Base-by-base conservation (phyloP, 2,329 filamentous ascomycete species). In the Lasiodiplodia gonubiensis region DNA sequence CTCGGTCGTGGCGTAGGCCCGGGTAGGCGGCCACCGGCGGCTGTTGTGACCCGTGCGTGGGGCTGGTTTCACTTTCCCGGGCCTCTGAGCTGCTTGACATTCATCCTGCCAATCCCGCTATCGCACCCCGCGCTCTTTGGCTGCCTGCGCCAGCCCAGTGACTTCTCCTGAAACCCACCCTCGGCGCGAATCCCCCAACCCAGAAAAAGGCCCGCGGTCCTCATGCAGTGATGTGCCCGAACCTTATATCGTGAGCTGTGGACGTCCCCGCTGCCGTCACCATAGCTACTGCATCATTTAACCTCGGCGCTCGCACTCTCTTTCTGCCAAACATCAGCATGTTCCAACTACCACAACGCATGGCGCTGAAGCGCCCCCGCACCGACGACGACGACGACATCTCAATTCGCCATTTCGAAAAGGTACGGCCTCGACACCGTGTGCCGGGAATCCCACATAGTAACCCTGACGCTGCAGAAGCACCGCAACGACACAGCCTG, bases 331-430 rank as follows among this genome's bases (percentile, higher is more conserved):
- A 39, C 54, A 46, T 23, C 54, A 51, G 21, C 54, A 60, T 67
- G 65, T 67, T 60, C 65, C 65, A 66, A 21, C 52, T 57, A 23
- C 52, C 64, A 18, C 64, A 57, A 27, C 52, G 54, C 21, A 67
- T 52, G 23, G 30, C 54, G 4, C 48, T 60, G 11, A 67, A 67
- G 65, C 65, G 65, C 21, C 23, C n/a, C 18, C 65, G 53, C 54
- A 55, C 53, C 25, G 37, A 52, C 54, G 65, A 67, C 14, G 65
- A 67, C 49, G 37, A 59, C 46, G 54, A 67, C 14, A 52, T 49
- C 27, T 18, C 37, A 12, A 21, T 23, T 2, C 10, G 3, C 48
- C 65, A 39, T 30, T 55, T 18, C 33, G 53, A 60, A 18, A 67
- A 67, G 65, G 65, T 67, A 42, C 23, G 27, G 11, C 18, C 3